phyloP scores from a whole-genome alignment of 371 early-diverging fungal genomes.

The Mucor indicus region DNA sequence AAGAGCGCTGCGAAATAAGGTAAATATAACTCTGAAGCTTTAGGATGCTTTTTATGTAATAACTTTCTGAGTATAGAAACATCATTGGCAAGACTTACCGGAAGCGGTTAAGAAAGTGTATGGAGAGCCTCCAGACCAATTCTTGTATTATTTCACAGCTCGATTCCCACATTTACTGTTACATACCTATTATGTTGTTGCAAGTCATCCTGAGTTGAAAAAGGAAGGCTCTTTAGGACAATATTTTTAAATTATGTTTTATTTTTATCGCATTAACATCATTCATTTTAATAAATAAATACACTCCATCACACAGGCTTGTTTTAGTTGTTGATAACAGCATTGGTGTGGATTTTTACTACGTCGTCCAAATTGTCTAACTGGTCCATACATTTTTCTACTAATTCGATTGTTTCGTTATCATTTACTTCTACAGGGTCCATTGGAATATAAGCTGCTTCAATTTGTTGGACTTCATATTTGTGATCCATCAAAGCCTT shows the following conservation, averaged over 20 bases:
- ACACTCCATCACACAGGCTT: too few relatives aligned
- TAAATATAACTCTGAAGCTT: too few relatives aligned
- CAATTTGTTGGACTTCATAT: constrained; percentile 44
- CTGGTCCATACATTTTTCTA: constrained; percentile 43
- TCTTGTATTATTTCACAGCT: constrained; percentile 83
- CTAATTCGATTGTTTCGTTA: constrained; percentile 32
- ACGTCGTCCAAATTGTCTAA: constrained; percentile 59
- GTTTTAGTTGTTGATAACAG: too few relatives aligned
- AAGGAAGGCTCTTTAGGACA: constrained; percentile 65
- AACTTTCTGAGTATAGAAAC: constrained; percentile 55
- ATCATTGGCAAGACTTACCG: constrained; percentile 94
- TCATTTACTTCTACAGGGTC: constrained; percentile 34
- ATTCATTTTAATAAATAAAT: too few relatives aligned
- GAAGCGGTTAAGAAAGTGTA: constrained; percentile 68
- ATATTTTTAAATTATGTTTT: constrained; percentile 61
- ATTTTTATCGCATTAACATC: too few relatives aligned
- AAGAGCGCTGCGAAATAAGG: constrained; percentile 89
- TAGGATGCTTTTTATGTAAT: too few relatives aligned
- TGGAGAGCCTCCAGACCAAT: constrained; percentile 89
- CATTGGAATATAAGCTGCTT: constrained; percentile 45
- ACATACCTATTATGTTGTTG: constrained; percentile 66
- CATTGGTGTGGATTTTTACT: constrained; percentile 55
- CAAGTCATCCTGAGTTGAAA: constrained; percentile 49
- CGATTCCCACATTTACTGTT: constrained; percentile 88
- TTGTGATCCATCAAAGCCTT: constrained; percentile 30